phyloP scores from a whole-genome alignment of 306 rosid species.

The Amphicarpaea edgeworthii region DNA sequence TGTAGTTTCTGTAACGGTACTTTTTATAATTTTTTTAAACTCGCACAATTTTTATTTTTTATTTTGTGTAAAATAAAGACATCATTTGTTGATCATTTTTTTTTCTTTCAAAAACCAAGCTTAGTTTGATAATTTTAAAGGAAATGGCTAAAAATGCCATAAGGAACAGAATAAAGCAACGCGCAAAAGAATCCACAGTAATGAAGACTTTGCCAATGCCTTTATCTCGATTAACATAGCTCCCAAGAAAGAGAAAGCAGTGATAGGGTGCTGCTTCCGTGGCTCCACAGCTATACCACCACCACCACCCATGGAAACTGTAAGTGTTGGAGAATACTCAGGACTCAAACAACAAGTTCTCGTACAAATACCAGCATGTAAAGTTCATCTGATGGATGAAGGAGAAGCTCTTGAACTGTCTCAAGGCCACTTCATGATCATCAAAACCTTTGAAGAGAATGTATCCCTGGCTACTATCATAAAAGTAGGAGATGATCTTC shows the following conservation, averaged over 20 bases:
- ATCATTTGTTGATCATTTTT: background rate
- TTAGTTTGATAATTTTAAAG: background rate
- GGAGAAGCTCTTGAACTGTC: slow-evolving; percentile 80
- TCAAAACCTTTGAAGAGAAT: slow-evolving; percentile 62
- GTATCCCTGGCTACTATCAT: slow-evolving; percentile 78
- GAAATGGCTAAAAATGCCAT: background rate
- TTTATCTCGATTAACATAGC: slow-evolving; percentile 18
- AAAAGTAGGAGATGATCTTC: slow-evolving; percentile 74
- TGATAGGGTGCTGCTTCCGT: slow-evolving; percentile 71
- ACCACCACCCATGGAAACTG: slow-evolving; percentile 34
- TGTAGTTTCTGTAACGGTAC: background rate
- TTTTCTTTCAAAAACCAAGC: background rate
- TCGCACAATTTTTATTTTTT: background rate
- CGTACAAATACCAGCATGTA: slow-evolving; percentile 71
- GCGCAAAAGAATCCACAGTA: slow-evolving; percentile 47
- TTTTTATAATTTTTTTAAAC: too few relatives aligned
- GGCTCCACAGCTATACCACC: slow-evolving; percentile 53
- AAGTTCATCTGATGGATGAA: slow-evolving; percentile 78
- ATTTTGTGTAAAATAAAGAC: background rate
- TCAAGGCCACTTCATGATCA: slow-evolving; percentile 72
- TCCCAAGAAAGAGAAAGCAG: slow-evolving; percentile 42
- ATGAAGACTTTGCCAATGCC: slow-evolving; percentile 34
- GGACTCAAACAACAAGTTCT: slow-evolving; percentile 61
- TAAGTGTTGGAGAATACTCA: slow-evolving; percentile 29
- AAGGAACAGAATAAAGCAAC: slow-evolving; percentile 64